These are phyloP conservation scores for Hypoxylon trugodes DNA, from an alignment of 495 filamentous ascomycete genomes.

Conservation along the genomic window DNA sequence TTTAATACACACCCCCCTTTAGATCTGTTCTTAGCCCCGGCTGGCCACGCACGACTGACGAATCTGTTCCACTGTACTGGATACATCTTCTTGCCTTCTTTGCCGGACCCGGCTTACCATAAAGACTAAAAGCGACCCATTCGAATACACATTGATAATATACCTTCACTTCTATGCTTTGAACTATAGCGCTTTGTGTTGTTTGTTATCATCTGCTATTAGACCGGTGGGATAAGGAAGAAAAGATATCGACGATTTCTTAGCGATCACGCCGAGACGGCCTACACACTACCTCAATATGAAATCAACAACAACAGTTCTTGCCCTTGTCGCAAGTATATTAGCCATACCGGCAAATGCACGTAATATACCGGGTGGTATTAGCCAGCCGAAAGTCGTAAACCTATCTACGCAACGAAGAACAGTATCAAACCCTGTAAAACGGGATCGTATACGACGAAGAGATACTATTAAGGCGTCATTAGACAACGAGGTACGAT, in stretches of 20 bases:
- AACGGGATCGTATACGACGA: conserved; percentile 55
- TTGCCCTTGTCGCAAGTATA: conserved; percentile 31
- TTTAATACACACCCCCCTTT: conserved; percentile 11
- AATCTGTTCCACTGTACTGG: conserved; percentile 35
- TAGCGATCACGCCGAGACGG: not conserved
- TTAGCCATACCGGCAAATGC: conserved; percentile 31
- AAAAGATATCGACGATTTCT: not conserved
- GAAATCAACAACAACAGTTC: conserved; percentile 22
- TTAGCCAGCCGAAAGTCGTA: conserved; percentile 54
- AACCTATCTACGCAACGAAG: conserved; percentile 57
- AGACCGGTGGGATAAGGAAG: conserved; percentile 20
- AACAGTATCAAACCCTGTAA: conserved; percentile 48
- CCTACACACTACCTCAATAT: conserved; percentile 11
- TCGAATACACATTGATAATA: not conserved
- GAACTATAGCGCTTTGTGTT: conserved; percentile 26
- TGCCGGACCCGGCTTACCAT: conserved; percentile 11
- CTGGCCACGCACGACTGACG: conserved; percentile 38
- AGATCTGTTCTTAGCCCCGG: conserved; percentile 20
- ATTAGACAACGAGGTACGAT: conserved; percentile 59
- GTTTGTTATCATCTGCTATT: conserved; percentile 11
- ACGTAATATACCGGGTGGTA: conserved; percentile 39
- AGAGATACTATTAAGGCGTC: conserved; percentile 51
- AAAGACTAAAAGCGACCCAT: conserved; percentile 15
- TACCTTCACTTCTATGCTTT: conserved; percentile 17
- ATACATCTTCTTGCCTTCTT: conserved; percentile 14